A percentile compares a stretch with the other conserved stretches of the same genome.
Conservation (phyloP, 768 basidiomycete genomes). For the Daedaleopsis nitida region DNA sequence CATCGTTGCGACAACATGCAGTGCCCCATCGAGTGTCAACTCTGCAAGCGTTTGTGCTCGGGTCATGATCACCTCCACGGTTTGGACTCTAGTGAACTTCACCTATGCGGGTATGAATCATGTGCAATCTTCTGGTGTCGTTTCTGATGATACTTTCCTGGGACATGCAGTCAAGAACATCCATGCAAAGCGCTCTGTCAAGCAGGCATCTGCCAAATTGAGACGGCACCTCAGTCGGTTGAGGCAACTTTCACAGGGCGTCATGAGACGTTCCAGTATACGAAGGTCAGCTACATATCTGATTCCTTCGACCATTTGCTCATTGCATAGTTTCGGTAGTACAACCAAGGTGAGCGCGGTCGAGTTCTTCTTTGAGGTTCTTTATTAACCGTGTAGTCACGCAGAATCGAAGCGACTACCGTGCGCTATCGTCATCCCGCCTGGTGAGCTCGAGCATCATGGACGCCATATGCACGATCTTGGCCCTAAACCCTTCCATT, state of each 20-base stretch:
- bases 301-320: too few relatives aligned
- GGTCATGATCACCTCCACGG: slow-evolving; percentile 54
- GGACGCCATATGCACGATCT: slow-evolving; percentile 53
- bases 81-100: slow-evolving; percentile 39
- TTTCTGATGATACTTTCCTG: neutral
- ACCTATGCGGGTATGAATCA: slow-evolving; percentile 55
- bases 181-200: slow-evolving; percentile 45
- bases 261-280: slow-evolving; percentile 65
- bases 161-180: slow-evolving; percentile 63
- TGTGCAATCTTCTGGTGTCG: neutral
- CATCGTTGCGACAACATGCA: slow-evolving; percentile 54
- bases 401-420: slow-evolving; percentile 52
- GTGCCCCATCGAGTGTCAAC: slow-evolving; percentile 55
- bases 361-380: too few relatives aligned
- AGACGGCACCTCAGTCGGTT: slow-evolving; percentile 58
- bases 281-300: too few relatives aligned
- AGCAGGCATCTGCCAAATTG: slow-evolving; percentile 59
- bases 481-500: slow-evolving; percentile 51
- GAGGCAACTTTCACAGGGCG: slow-evolving; percentile 62
- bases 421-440: slow-evolving; percentile 49
- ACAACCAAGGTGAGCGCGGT: slow-evolving; percentile 57
- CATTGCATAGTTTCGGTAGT: too few relatives aligned
- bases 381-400: neutral
- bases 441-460: slow-evolving; percentile 43
- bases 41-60: slow-evolving; percentile 58